Base-by-base conservation (phyloP, 768 basidiomycete species). In the Kondoa subrosea region DNA sequence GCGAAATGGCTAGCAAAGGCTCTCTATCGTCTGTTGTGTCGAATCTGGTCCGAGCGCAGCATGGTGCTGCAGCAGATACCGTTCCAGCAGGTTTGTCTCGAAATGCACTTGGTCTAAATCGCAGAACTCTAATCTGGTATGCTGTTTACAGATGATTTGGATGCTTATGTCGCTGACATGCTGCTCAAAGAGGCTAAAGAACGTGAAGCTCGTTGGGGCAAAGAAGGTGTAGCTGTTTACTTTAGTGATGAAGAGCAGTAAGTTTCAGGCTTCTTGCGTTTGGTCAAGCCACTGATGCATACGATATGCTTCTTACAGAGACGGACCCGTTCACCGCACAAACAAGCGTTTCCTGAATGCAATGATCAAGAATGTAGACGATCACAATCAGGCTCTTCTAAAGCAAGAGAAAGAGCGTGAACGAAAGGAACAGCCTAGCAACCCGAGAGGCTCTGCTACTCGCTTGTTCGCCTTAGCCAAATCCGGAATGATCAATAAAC, bases 281-380 rank as follows among this genome's bases (percentile, higher is more conserved):
- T 17, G 0, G 14, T 30, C 1, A 4, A 33, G 25, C 34, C 30
- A 26, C 2, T 30, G 8, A 33, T 17, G 15, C 34, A 17, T 65
- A 50, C n/a, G n/a, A n/a, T n/a, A n/a, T n/a, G n/a, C n/a, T n/a
- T 62, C n/a, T 2, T 56, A 14, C 56, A n/a, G 59, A 17, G 68
- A 30, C 3, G 57, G 56, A 62, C 57, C 34, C 14, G 32, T 56
- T 1, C 1, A 25, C 32, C 25, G 34, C 17, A 58, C 68, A 16
- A 69, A 82, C 73, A 82, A 80, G 67, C 76, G 78, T 16, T 82
- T 82, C 70, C 72, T 82, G 4, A 74, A 75, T 0, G 73, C 76
- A 26, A 91, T 99, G 69, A 91, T 99, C 67, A 84, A 86, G 72
- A 91, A 84, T 71, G 95, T 95, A 2, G 92, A 95, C 75, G 92